phyloP scores from a whole-genome alignment of 257 asterid species.

The Solanum medicagineum region DNA sequence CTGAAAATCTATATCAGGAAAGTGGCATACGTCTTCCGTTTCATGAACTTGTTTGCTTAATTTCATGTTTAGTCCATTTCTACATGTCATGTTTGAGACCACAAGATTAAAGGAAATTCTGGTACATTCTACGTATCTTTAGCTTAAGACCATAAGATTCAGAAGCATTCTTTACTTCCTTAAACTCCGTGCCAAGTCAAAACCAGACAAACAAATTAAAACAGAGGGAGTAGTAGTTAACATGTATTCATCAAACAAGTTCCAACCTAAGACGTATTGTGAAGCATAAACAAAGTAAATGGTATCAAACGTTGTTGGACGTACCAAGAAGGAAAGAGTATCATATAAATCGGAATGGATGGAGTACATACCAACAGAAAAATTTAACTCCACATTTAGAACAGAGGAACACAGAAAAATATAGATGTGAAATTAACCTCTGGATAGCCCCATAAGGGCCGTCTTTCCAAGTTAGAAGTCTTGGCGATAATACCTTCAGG shows the following conservation, averaged over 20 bases:
- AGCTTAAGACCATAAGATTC: too few relatives aligned
- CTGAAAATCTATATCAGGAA: not conserved
- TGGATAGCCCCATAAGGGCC: conserved; percentile 83
- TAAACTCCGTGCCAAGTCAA: not conserved
- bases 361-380: not conserved
- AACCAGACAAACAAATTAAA: too few relatives aligned
- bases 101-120: too few relatives aligned
- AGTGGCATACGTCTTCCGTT: not conserved
- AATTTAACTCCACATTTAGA: not conserved
- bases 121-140: too few relatives aligned
- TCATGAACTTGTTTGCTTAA: not conserved
- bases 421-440: conserved; percentile 27
- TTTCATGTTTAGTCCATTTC: not conserved
- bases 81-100: too few relatives aligned
- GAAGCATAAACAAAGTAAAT: not conserved
- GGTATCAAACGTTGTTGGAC: not conserved
- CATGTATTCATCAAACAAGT: not conserved
- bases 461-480: conserved; percentile 62
- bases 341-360: not conserved
- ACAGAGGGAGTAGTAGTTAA: not conserved
- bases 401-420: not conserved
- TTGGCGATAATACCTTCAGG: conserved; percentile 58
- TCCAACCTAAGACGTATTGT: not conserved
- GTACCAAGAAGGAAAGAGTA: not conserved
- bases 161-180: too few relatives aligned